Evolutionary conservation across 495 filamentous ascomycete species (phyloP), one percentile per base, ranked within the genome.

Genomic region (Penicillium chermesinum): DNA sequence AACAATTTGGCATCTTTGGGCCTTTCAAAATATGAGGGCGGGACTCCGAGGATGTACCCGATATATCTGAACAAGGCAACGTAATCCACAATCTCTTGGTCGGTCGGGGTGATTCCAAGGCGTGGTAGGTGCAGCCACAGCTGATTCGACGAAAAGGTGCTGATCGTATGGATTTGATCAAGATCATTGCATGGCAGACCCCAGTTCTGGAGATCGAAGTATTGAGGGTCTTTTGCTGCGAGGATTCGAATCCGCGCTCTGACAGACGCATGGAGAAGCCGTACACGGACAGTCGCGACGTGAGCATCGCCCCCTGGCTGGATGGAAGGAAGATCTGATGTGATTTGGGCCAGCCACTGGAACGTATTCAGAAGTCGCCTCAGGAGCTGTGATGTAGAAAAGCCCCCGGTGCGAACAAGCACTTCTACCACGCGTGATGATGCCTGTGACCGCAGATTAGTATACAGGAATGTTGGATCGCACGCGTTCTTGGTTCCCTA

Each of bases 91-190:
- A 42, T 14, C 20, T 18, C 12, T n/a, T 42, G 18, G 14, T 12
- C 12, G 14, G 13, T n/a, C 12, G 40, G 40, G 14, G 8, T 25
- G 8, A 42, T 30, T 21, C 40, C 40, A 2, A 27, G 14, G 7
- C 18, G 20, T 16, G 40, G 40, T 3, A 42, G 27, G 12, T 25
- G 20, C 1, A 42, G 12, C 1, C 20, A 42, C 5, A 19, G 40
- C 2, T 13, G 14, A 27, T 42, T 30, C 4, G 14, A 27, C 1
- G 25, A 25, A 20, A 42, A 42, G 14, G 18, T 21, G 40, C 40
- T 22, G 27, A 42, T 42, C 14, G 40, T n/a, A n/a, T 42, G 40
- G 7, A 42, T 42, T 14, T n/a, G n/a, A 30, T 42, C 40, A 7
- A 42, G 20, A n/a, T 18, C 14, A 42, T 42, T 42, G 18, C 20